Evolutionary conservation across 768 basidiomycete species (phyloP).

Genomic region (Coprinellus micaceus): DNA sequence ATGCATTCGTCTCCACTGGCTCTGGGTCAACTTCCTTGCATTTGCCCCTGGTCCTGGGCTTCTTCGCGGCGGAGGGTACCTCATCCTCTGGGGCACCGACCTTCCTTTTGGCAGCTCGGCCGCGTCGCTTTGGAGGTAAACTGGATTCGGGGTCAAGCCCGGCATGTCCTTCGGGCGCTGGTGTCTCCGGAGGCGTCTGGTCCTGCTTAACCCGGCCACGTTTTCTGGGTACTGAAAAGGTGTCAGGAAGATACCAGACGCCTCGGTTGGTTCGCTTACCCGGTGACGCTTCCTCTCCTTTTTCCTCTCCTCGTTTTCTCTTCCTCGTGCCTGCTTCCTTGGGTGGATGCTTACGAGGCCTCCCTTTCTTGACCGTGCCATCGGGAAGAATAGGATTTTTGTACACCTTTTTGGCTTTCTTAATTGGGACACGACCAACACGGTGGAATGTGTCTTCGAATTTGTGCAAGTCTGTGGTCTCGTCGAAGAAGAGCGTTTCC

Average conservation of each 20-base stretch:
- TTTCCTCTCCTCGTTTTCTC: neutral
- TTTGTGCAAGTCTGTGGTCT: slow-evolving; percentile 34
- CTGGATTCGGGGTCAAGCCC: neutral
- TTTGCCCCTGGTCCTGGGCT: no score
- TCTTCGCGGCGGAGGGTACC: neutral
- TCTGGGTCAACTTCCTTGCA: no score
- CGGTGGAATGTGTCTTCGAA: slow-evolving; percentile 52
- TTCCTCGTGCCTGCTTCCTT: slow-evolving; percentile 1
- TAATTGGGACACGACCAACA: slow-evolving; percentile 18
- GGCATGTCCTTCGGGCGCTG: no score
- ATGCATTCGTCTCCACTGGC: no score
- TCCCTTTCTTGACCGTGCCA: slow-evolving; percentile 54
- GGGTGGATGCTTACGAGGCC: slow-evolving; percentile 43
- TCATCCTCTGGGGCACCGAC: neutral
- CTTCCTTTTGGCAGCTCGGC: slow-evolving; percentile 28
- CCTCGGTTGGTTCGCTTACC: neutral
- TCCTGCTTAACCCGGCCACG: slow-evolving; percentile 37
- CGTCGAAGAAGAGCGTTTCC: slow-evolving; percentile 53
- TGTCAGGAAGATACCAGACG: neutral
- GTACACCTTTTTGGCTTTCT: slow-evolving; percentile 25
- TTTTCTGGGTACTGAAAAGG: slow-evolving; percentile 27
- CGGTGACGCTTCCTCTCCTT: neutral
- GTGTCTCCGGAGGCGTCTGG: neutral
- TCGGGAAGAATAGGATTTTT: slow-evolving; percentile 50
- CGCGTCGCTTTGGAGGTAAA: slow-evolving; percentile 30